Evolutionary conservation across 2,329 filamentous ascomycete genomes (phyloP).

Genomic region (Penicillium sp.): DNA sequence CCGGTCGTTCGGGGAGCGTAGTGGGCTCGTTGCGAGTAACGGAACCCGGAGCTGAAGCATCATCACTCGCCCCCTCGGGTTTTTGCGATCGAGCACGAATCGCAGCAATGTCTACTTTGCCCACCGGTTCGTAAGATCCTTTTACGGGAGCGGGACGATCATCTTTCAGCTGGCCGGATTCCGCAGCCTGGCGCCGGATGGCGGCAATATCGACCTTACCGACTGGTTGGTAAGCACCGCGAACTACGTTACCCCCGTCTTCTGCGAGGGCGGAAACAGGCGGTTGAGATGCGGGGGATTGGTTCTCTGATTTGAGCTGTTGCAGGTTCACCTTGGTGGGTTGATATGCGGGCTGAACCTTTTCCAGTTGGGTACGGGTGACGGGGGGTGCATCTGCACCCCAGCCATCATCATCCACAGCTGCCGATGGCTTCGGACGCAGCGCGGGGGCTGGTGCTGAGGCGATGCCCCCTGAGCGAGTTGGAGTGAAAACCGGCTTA

Average conservation of each 20-base stretch:
- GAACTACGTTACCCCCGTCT: conserved; percentile 64
- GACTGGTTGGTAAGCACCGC: conserved; percentile 85
- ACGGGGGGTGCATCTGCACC: conserved; percentile 90
- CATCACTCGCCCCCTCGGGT: conserved; percentile 40
- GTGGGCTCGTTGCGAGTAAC: conserved; percentile 53
- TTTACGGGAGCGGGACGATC: conserved; percentile 83
- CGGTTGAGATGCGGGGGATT: conserved; percentile 51
- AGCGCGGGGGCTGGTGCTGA: conserved; percentile 64
- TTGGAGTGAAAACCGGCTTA: conserved; percentile 90
- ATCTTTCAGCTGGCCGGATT: conserved; percentile 58
- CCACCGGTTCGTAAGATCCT: conserved; percentile 89
- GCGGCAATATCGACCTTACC: conserved; percentile 98
- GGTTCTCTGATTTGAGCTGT: conserved; percentile 73
- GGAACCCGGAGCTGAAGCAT: conserved; percentile 45
- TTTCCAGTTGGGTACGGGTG: conserved; percentile 82
- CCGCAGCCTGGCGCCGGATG: conserved; percentile 71
- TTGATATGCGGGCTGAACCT: conserved; percentile 88
- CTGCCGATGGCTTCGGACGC: conserved; percentile 50
- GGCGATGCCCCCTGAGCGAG: conserved; percentile 54
- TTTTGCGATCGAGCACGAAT: conserved; percentile 82
- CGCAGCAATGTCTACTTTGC: conserved; percentile 95
- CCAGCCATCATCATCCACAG: conserved; percentile 85
- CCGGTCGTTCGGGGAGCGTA: conserved; percentile 68
- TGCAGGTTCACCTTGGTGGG: conserved; percentile 94
- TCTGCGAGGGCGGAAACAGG: conserved; percentile 51